phyloP scores from a whole-genome alignment of 2,329 filamentous ascomycete genomes.

The Acephala macrosclerotiorum region DNA sequence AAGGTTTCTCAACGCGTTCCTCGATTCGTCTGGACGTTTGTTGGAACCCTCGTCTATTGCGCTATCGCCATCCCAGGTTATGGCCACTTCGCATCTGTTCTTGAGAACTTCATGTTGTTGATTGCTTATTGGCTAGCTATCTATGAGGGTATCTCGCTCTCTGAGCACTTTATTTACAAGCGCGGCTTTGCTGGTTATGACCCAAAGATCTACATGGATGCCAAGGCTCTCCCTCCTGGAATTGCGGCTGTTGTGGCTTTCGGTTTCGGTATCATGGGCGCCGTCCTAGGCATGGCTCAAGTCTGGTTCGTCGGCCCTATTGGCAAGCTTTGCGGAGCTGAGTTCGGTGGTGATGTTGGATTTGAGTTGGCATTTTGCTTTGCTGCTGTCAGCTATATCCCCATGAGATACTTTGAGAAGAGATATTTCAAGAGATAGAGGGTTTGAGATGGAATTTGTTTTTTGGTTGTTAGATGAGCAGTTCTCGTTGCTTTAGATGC shows the following conservation, averaged over 20 bases:
- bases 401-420: slow-evolving; percentile 51
- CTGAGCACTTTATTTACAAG: slow-evolving; percentile 74
- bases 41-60: slow-evolving; percentile 69
- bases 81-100: slow-evolving; percentile 65
- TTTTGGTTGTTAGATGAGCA: not conserved
- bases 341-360: slow-evolving; percentile 61
- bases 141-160: slow-evolving; percentile 70
- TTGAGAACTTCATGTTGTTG: slow-evolving; percentile 75
- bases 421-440: slow-evolving; percentile 48
- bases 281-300: slow-evolving; percentile 75
- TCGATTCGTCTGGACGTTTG: slow-evolving; percentile 70
- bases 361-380: slow-evolving; percentile 74
- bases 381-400: slow-evolving; percentile 57
- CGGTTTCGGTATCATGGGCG: slow-evolving; percentile 68
- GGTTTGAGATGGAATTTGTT: not conserved
- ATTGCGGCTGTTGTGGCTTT: slow-evolving; percentile 71
- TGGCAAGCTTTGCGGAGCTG: slow-evolving; percentile 51
- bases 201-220: slow-evolving; percentile 64
- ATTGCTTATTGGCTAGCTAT: slow-evolving; percentile 79
- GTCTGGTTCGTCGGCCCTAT: slow-evolving; percentile 74
- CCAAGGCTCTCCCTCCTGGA: slow-evolving; percentile 65
- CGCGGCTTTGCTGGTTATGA: slow-evolving; percentile 66
- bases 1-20: slow-evolving; percentile 66
- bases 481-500: not conserved
- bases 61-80: slow-evolving; percentile 76